Evolutionary conservation across 2,329 filamentous ascomycete species (phyloP).

Genomic region (Botryotinia calthae): DNA sequence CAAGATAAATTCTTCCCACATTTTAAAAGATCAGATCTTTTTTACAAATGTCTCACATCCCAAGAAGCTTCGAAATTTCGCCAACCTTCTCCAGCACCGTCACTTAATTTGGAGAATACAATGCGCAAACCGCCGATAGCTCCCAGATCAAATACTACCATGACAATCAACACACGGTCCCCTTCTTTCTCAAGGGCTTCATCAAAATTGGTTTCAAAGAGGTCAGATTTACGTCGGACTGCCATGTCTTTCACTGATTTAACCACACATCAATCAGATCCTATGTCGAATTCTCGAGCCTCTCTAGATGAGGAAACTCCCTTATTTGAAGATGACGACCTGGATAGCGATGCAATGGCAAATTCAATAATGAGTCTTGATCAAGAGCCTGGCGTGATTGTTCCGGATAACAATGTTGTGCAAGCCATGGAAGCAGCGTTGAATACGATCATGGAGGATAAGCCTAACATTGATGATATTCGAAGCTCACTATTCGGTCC

Average conservation of each 20-base stretch:
- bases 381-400: conserved; percentile 58
- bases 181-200: conserved; percentile 46
- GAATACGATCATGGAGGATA: conserved; percentile 86
- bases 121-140: conserved; percentile 35
- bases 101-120: conserved; percentile 39
- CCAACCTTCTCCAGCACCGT: conserved; percentile 23
- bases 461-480: conserved; percentile 64
- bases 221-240: conserved; percentile 55
- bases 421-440: conserved; percentile 90
- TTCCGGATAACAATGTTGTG: conserved; percentile 75
- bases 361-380: conserved; percentile 79
- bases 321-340: conserved; percentile 80
- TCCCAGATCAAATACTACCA: conserved; percentile 31
- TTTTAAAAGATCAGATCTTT: conserved; percentile 91
- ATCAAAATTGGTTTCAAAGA: conserved; percentile 46
- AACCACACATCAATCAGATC: conserved; percentile 42
- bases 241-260: conserved; percentile 62
- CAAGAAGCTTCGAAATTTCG: conserved; percentile 61
- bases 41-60: conserved; percentile 91
- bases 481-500: conserved; percentile 65
- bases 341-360: conserved; percentile 65
- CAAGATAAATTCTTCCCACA: conserved; percentile 74
- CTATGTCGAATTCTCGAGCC: conserved; percentile 49
- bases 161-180: conserved; percentile 43
- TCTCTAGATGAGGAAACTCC: conserved; percentile 68